Evolutionary conservation across 2,329 filamentous ascomycete species (phyloP).

Genomic region (Bipolaris sorokiniana): DNA sequence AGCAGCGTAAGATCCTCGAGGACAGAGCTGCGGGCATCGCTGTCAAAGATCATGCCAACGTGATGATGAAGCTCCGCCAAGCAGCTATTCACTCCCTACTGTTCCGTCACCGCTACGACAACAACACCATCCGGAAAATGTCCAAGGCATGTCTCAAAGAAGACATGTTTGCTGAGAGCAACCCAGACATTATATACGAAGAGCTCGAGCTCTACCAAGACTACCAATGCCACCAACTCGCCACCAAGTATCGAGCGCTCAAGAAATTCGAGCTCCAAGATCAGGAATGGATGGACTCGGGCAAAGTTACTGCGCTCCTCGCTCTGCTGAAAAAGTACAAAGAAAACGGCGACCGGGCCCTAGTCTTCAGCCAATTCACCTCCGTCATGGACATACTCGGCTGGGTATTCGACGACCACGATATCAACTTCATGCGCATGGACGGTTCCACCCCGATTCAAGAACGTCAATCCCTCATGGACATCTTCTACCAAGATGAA

Average conservation of each 20-base stretch:
- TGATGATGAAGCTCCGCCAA: constrained; percentile 88
- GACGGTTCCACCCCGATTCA: constrained; percentile 83
- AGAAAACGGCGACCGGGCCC: constrained; percentile 79
- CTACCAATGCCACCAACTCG: constrained; percentile 66
- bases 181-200: constrained; percentile 60
- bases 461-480: constrained; percentile 84
- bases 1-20: constrained; percentile 65
- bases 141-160: constrained; percentile 75
- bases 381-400: constrained; percentile 90
- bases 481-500: constrained; percentile 78
- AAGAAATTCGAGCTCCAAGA: constrained; percentile 64
- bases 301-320: constrained; percentile 83
- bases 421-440: constrained; percentile 80
- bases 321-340: constrained; percentile 76
- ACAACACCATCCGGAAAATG: constrained; percentile 78
- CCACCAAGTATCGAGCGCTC: constrained; percentile 59
- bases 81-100: constrained; percentile 90
- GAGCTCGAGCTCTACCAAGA: constrained; percentile 64
- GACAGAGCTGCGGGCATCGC: constrained; percentile 64
- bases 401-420: constrained; percentile 74
- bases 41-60: constrained; percentile 59
- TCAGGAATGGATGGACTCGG: constrained; percentile 72
- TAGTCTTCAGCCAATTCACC: constrained; percentile 94
- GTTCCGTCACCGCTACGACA: constrained; percentile 79
- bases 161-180: constrained; percentile 59